Evolutionary conservation across 2,329 filamentous ascomycete genomes (phyloP), one percentile per base, ranked within the genome.

Genomic region (Xylariaceae sp.): DNA sequence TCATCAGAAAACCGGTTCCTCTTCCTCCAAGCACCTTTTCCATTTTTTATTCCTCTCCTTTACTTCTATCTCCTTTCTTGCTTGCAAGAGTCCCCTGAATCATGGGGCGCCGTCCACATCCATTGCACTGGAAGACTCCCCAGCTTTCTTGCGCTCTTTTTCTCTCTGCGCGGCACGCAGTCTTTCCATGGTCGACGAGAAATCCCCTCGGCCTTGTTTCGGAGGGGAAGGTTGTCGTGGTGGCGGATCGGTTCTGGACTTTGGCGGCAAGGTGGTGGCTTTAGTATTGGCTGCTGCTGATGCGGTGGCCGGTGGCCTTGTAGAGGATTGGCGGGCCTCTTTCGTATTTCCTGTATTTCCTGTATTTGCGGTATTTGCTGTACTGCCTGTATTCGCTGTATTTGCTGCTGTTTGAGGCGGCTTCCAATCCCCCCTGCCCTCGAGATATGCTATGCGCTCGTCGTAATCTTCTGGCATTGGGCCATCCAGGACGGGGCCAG

Each of bases 101-200:
- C 29, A 45, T 27, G 30, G 43, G 19, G 47, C 29, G 29, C 37
- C 3, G 26, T 40, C 30, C 2, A 49, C 26, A 29, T 44, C 35
- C 1, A 52, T 42, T 19, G 56, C 48, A 30, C 54, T 69, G 60
- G 58, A 68, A 3, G 71, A 72, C 4, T 76, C 73, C 42, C 68
- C 67, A 49, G 80, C 78, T 58, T 75, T 74, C 61, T 72, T 73
- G 43, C 71, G 65, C 59, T 83, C 74, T 50, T 81, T 79, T 57
- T 80, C 79, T 9, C 80, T 76, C 65, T 84, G 80, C 29, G 80
- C 80, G 53, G 77, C 80, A 60, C 79, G 78, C 41, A 85, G 60
- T 53, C 80, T 74, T 56, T 79, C 83, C 71, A 83, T 74, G 1
- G 78, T 83, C 7, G 66, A 67, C 46, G 70, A 65, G 55, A 67